phyloP scores from a whole-genome alignment of 1,284 basidiomycete genomes.

The Ceratobasidium sp. region DNA sequence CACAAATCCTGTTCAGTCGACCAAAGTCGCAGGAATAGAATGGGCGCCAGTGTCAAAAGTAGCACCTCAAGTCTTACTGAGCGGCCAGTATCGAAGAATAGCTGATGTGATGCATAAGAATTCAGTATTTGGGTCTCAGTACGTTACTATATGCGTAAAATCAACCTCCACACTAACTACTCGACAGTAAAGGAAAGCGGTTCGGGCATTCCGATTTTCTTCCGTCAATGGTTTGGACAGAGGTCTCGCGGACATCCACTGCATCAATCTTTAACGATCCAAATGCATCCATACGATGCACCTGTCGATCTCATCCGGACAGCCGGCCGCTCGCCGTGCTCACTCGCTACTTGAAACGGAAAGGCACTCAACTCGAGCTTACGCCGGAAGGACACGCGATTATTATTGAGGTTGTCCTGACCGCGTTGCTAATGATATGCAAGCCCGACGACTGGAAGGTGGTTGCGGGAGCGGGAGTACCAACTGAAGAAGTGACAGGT shows the following conservation, averaged over 20 bases:
- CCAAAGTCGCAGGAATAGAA: not conserved
- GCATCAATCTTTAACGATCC: slow-evolving; percentile 31
- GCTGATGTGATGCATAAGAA: not conserved
- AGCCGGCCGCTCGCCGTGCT: slow-evolving; percentile 19
- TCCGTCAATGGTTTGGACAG: not conserved
- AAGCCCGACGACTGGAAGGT: slow-evolving; percentile 22
- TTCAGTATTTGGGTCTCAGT: slow-evolving; percentile 4
- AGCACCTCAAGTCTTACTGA: not conserved
- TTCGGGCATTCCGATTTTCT: slow-evolving; percentile 2
- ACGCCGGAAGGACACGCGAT: slow-evolving; percentile 26
- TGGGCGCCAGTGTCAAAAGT: slow-evolving; percentile 3
- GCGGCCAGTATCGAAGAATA: not conserved
- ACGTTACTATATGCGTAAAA: not conserved
- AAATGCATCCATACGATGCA: slow-evolving; percentile 18
- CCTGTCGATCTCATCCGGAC: slow-evolving; percentile 1
- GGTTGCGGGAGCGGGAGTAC: slow-evolving; percentile 14
- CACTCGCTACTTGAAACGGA: slow-evolving; percentile 16
- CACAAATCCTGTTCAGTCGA: not conserved
- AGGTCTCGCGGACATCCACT: slow-evolving; percentile 10
- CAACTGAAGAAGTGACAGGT: not conserved
- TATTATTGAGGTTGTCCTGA: slow-evolving; percentile 13
- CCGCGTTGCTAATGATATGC: not conserved
- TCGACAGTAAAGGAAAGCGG: not conserved
- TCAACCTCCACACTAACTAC: no score
- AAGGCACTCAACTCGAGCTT: slow-evolving; percentile 15